Evolutionary conservation across 768 basidiomycete species (phyloP), one percentile per base, ranked within the genome.

Genomic region (Leccinellum albellum): DNA sequence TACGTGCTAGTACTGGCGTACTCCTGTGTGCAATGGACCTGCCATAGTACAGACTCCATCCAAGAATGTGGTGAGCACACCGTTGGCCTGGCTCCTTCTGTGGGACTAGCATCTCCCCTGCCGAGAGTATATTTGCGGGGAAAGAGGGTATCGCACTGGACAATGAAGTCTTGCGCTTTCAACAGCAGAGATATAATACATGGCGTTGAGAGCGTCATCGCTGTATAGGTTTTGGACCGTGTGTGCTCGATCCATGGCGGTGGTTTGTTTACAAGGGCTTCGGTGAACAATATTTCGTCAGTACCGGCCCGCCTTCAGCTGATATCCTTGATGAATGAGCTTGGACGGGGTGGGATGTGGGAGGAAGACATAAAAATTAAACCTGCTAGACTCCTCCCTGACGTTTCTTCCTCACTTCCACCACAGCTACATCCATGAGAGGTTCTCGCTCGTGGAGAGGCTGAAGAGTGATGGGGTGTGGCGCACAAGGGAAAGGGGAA

Each of bases 131-230:
- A 82, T 52, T 80, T 83, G 51, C 80, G 73, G 4, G 93, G 91
- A 50, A 94, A 82, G 50, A 87, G 82, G 67, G 89, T 93, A 71
- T 94, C 86, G 66, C 88, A 91, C 74, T 93, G 89, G 23, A 86
- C 79, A 61, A 95, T 81, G 54, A 94, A 77, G 17, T 80, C 76
- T 67, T 91, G 90, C 0, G 89, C 85, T 69, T 93, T 94, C 67
- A 85, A 83, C 29, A 90, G 73, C 5, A 93, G 75, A 13, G 86
- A 75, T 8, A 77, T 53, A 51, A 82, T 70, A 28, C 85, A 71
- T 1, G 83, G 84, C n/a, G n/a, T 40, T 33, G 13, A 33, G 15
- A 70, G 63, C 13, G 71, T 8, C 4, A 48, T 37, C 7, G 54
- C n/a, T 6, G 33, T 57, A 3, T 45, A 70, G 63, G 51, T 64